Evolutionary conservation across 2,329 filamentous ascomycete genomes (phyloP).

Genomic region (Aspergillus ibericus): DNA sequence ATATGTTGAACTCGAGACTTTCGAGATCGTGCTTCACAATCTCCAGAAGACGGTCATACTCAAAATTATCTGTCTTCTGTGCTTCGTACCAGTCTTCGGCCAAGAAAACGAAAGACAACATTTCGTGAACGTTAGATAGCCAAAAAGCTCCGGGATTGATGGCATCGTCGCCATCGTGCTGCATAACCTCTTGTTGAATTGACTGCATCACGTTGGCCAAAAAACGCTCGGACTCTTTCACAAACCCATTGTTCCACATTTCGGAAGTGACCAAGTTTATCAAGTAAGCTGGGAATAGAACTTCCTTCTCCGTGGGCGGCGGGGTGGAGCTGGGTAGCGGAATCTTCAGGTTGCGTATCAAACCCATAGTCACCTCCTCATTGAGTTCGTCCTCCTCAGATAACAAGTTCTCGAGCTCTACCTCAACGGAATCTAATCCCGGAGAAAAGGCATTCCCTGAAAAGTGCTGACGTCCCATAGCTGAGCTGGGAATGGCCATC

Average conservation of each 20-base stretch:
- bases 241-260: constrained; percentile 99
- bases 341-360: constrained; percentile 96
- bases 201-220: constrained; percentile 99
- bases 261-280: constrained; percentile 99
- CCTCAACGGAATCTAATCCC: constrained; percentile 84
- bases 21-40: constrained; percentile 99
- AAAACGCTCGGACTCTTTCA: constrained; percentile 98
- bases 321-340: constrained; percentile 83
- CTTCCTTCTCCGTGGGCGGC: constrained; percentile 95
- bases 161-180: constrained; percentile 94
- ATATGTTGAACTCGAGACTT: constrained; percentile 99
- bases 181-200: constrained; percentile 99
- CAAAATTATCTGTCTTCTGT: constrained; percentile 98
- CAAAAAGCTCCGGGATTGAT: constrained; percentile 98
- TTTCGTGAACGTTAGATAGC: constrained; percentile 98
- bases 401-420: constrained; percentile 89
- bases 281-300: constrained; percentile 96
- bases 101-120: constrained; percentile 98
- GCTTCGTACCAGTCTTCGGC: constrained; percentile 99
- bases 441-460: constrained; percentile 77
- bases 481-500: constrained; percentile 70
- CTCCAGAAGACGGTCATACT: constrained; percentile 94
- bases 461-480: constrained; percentile 65
- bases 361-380: constrained; percentile 92
- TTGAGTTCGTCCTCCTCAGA: constrained; percentile 95